Conservation (phyloP, 306 rosid species). For the Corylus heterophylla region DNA sequence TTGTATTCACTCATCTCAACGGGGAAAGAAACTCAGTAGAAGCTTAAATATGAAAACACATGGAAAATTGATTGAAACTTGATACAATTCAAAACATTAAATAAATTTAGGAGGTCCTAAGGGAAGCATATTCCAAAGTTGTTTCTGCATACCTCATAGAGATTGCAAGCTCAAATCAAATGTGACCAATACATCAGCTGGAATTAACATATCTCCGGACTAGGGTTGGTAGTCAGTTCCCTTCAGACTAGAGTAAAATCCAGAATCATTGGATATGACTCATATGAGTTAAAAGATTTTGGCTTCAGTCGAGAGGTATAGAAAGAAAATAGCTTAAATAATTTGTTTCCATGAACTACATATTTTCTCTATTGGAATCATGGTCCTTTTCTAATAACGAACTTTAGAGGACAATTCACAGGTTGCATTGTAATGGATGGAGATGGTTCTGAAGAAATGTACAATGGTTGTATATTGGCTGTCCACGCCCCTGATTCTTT, state of each 20-base stretch:
- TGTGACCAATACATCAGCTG: too few relatives aligned
- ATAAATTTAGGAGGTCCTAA: too few relatives aligned
- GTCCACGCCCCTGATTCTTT: slow-evolving; percentile 84
- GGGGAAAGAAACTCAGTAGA: not conserved
- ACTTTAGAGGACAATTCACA: slow-evolving; percentile 32
- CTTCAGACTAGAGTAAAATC: not conserved
- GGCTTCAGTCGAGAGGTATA: not conserved
- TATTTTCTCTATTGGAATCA: not conserved
- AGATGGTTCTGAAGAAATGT: slow-evolving; percentile 62
- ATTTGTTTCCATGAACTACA: not conserved
- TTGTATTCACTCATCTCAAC: not conserved
- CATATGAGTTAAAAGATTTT: not conserved
- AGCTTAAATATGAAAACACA: not conserved
- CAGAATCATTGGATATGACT: not conserved
- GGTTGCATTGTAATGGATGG: slow-evolving; percentile 57
- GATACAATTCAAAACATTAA: too few relatives aligned
- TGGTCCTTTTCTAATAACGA: not conserved
- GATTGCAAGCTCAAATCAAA: too few relatives aligned
- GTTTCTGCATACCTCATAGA: too few relatives aligned
- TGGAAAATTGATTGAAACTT: not conserved
- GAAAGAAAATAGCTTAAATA: not conserved
- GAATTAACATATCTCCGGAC: too few relatives aligned
- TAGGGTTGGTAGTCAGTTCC: too few relatives aligned
- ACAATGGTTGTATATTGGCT: slow-evolving; percentile 68
- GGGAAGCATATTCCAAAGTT: too few relatives aligned